phyloP scores from a whole-genome alignment of 257 asterid genomes.

The Solanum okadae region DNA sequence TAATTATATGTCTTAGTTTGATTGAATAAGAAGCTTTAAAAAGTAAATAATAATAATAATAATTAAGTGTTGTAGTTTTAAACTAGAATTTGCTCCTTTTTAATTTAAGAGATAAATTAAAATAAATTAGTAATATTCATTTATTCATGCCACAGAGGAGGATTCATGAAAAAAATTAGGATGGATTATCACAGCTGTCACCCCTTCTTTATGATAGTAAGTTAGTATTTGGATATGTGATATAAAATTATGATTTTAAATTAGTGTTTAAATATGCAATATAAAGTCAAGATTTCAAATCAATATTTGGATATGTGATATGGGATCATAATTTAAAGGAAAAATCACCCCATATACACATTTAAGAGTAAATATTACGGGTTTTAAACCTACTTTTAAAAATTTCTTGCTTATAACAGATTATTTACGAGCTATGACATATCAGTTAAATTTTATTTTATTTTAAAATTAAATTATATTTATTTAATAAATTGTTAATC shows the following conservation, averaged over 20 bases:
- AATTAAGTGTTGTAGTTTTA: background rate
- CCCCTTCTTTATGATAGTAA: background rate
- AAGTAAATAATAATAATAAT: background rate
- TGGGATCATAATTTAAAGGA: background rate
- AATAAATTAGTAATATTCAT: background rate
- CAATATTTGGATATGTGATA: background rate
- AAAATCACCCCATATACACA: too few relatives aligned
- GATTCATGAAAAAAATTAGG: background rate
- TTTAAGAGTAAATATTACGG: too few relatives aligned
- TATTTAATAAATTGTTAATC: too few relatives aligned
- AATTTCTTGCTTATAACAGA: too few relatives aligned
- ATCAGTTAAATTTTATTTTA: too few relatives aligned
- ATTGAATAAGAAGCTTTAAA: background rate
- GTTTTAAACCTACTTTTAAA: too few relatives aligned
- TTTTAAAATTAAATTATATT: too few relatives aligned
- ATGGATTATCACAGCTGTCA: background rate
- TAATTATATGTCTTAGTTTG: background rate
- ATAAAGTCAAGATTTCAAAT: background rate
- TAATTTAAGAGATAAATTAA: background rate
- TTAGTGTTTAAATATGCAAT: background rate
- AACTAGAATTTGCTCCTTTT: too few relatives aligned
- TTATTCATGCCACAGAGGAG: background rate
- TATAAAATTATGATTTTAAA: too few relatives aligned
- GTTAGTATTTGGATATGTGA: too few relatives aligned
- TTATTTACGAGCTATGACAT: too few relatives aligned